phyloP scores from a whole-genome alignment of 2,329 filamentous ascomycete species.

The Curvularia sp. region DNA sequence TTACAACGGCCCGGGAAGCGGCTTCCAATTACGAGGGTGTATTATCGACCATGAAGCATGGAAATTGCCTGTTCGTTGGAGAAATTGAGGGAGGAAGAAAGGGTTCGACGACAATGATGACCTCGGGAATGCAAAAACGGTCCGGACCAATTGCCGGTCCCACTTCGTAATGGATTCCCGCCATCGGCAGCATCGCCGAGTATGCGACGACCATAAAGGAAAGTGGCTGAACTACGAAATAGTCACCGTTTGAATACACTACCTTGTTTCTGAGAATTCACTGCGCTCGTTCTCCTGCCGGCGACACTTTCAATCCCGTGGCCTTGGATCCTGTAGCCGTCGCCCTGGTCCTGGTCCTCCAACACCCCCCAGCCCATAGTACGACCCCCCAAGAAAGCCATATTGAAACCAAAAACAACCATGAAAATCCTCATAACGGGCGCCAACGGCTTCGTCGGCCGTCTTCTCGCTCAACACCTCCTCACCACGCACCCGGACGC shows the following conservation, averaged over 20 bases:
- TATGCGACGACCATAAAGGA: slow-evolving; percentile 6
- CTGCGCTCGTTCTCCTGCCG: too few species aligned
- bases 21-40: too few species aligned
- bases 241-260: not conserved
- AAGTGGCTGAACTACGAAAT: not conserved
- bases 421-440: slow-evolving; percentile 67
- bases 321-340: too few species aligned
- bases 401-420: not conserved
- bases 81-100: too few species aligned
- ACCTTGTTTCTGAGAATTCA: not conserved
- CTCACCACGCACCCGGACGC: slow-evolving; percentile 52
- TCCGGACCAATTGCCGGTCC: slow-evolving; percentile 25
- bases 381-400: too few species aligned
- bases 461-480: slow-evolving; percentile 64
- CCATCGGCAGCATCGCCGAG: slow-evolving; percentile 23
- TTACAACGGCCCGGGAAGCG: too few species aligned
- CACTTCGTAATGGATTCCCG: slow-evolving; percentile 8
- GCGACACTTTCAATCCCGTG: too few species aligned
- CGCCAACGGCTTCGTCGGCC: slow-evolving; percentile 69
- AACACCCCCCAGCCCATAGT: too few species aligned
- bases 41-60: too few species aligned
- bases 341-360: too few species aligned
- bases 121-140: slow-evolving; percentile 6
- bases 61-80: too few species aligned
- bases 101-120: too few species aligned